Percentiles rank a stretch among this genome's conserved stretches.
These are phyloP conservation scores for Letharia lupina DNA, from an alignment of 495 filamentous ascomycete species.

Conservation along the genomic window DNA sequence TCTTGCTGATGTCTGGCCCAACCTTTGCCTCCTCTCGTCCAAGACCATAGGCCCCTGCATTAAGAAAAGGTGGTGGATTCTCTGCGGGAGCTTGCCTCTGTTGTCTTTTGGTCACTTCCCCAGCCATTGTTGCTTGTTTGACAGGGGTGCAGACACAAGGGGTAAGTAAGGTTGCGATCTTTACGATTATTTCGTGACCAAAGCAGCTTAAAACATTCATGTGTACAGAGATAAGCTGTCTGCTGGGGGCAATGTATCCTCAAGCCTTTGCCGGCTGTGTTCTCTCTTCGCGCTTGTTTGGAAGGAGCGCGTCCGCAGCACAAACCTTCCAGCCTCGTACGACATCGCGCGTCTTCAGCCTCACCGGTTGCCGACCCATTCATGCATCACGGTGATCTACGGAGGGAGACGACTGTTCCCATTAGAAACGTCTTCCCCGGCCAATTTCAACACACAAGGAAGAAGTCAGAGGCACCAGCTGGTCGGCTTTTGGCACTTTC, in stretches of 20 bases:
- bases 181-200: too few species aligned
- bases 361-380: not conserved
- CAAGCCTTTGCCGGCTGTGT: not conserved
- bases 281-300: too few species aligned
- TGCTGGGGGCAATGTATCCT: not conserved
- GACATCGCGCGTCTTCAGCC: not conserved
- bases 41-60: not conserved
- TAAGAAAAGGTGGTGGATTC: not conserved
- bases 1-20: not conserved
- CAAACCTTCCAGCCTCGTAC: not conserved
- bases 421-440: too few species aligned
- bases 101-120: not conserved
- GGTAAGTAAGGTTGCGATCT: not conserved
- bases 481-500: too few species aligned
- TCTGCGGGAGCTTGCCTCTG: not conserved
- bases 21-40: not conserved
- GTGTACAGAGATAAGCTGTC: too few species aligned
- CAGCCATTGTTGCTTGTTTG: not conserved
- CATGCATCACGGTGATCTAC: too few species aligned
- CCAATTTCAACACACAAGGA: too few species aligned
- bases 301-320: too few species aligned
- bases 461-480: too few species aligned
- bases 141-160: not conserved
- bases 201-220: too few species aligned
- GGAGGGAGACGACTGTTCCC: too few species aligned